phyloP scores from a whole-genome alignment of 1,284 basidiomycete species.

The Tylopilus sp. region DNA sequence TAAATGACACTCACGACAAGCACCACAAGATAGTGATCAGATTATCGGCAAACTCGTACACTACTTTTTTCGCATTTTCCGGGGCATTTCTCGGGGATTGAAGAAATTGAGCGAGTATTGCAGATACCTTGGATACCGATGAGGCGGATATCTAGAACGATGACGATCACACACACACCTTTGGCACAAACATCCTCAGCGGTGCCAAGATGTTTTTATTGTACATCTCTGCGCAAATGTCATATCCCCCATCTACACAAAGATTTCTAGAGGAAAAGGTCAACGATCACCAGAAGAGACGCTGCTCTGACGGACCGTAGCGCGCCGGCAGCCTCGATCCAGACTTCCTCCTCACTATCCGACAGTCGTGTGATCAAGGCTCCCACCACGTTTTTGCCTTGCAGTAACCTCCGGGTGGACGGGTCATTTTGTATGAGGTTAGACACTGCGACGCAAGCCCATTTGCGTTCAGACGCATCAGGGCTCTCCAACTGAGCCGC shows the following conservation, averaged over 20 bases:
- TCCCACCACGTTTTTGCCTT: slow-evolving; percentile 89
- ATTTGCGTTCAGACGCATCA: slow-evolving; percentile 79
- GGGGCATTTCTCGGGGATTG: slow-evolving; percentile 56
- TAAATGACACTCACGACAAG: slow-evolving; percentile 67
- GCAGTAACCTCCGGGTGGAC: slow-evolving; percentile 81
- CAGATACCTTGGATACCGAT: slow-evolving; percentile 59
- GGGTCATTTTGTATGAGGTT: slow-evolving; percentile 89
- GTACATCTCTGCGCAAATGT: slow-evolving; percentile 94
- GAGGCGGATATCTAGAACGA: background rate
- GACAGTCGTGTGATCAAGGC: slow-evolving; percentile 80
- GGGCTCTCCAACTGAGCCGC: slow-evolving; percentile 64
- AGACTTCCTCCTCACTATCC: slow-evolving; percentile 83
- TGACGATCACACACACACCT: slow-evolving; percentile 45
- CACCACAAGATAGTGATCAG: slow-evolving; percentile 91
- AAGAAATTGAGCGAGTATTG: slow-evolving; percentile 68
- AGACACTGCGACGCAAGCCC: slow-evolving; percentile 90
- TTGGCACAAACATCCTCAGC: slow-evolving; percentile 69
- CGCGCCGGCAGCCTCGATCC: slow-evolving; percentile 82
- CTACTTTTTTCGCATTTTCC: slow-evolving; percentile 70
- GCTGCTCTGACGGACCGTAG: slow-evolving; percentile 53
- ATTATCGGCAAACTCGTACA: slow-evolving; percentile 87
- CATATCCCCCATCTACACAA: slow-evolving; percentile 90
- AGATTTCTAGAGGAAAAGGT: slow-evolving; percentile 63
- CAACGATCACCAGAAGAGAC: slow-evolving; percentile 2
- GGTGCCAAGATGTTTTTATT: slow-evolving; percentile 89